Base-by-base conservation (phyloP, 1,139 yeast genomes). In the Saccharomyces hybrid region DNA sequence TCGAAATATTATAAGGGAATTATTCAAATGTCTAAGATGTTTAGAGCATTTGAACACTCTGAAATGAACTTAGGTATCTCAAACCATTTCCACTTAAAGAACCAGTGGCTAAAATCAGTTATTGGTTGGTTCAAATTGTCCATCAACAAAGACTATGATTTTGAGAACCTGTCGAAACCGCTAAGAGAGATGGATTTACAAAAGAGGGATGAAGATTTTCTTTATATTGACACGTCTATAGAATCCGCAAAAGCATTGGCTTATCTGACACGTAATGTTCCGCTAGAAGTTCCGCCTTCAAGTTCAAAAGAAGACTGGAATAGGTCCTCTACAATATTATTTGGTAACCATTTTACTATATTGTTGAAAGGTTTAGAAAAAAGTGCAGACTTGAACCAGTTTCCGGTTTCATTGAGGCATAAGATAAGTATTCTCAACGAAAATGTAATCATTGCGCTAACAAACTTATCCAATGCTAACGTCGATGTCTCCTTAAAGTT, bases 401-500 rank as follows among this genome's bases (percentile, higher is more conserved):
- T 67, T 55, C 70, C 75, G 0, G 63, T 73, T 1, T 68, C 73
- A 44, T 58, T 73, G 42, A 72, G 69, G 52, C 86, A 84, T 62
- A 84, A 86, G 63, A 73, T 82, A 7, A 75, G 79, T 25, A 71
- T 73, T n/a, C 75, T 87, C 19, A 79, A 83, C 19, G 87, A 84
- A 19, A 82, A 84, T 65, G 82, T 86, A n/a, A 80, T 88, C 52
- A 75, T 76, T 46, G 81, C 88, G 38, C 75, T 88, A 50, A 83
- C 90, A 1, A 86, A 86, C 60, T 69, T 89, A 38, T 73, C 89
- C 50, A 84, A 80, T 62, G 79, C 87, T n/a, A 90, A 89, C 63
- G 82, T 86, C 2, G 90, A 86, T 58, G 83, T 87, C 50, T 96
- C 96, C 6, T 76, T 89, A 65, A 83, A 82, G 53, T 82, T 82